Conservation (phyloP, 163 green algal genomes). For the Scenedesmus sp. region DNA sequence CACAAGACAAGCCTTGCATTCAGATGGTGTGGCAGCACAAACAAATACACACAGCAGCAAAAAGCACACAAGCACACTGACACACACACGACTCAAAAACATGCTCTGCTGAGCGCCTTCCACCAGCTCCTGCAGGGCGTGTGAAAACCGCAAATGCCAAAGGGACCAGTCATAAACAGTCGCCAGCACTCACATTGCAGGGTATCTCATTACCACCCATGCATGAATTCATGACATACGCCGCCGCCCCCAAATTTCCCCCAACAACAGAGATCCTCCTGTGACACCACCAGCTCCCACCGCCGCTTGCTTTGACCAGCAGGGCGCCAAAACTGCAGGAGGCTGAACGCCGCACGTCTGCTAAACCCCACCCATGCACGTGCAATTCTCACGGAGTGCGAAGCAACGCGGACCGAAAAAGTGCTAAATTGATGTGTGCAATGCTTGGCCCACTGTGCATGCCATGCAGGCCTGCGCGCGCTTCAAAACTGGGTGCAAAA, state of each 20-base stretch:
- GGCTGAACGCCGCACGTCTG: background rate
- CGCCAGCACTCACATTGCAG: too few species aligned
- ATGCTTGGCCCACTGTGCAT: background rate
- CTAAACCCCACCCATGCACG: background rate
- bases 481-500: background rate
- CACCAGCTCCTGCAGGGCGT: background rate
- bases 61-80: background rate
- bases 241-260: background rate
- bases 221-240: too few species aligned
- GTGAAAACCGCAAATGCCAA: too few species aligned
- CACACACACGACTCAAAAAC: background rate
- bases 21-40: background rate
- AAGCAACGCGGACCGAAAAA: background rate
- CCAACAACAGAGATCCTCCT: background rate
- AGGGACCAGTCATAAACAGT: background rate
- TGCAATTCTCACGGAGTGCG: background rate
- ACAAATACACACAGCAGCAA: background rate
- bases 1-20: background rate
- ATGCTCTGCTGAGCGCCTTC: background rate
- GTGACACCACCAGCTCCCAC: background rate
- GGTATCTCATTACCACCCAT: background rate
- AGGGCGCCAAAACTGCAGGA: background rate
- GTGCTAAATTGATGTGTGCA: background rate
- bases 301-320: background rate
- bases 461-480: background rate